These are phyloP conservation scores for Plasmodium fragile DNA, from an alignment of 169 alveolate species.

Conservation along the genomic window DNA sequence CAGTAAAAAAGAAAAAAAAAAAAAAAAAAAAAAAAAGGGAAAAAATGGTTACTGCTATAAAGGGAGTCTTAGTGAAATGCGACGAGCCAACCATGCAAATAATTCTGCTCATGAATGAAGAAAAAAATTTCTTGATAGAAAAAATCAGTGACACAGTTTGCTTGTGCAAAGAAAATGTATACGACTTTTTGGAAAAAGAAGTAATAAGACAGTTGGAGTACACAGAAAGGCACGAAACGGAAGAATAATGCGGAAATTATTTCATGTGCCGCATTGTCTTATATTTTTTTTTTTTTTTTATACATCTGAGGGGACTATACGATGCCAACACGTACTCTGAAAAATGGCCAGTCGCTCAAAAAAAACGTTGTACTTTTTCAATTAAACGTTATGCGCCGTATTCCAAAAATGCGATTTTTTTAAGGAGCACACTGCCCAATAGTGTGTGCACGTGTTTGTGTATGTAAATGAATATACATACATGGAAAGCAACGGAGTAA, in stretches of 20 bases:
- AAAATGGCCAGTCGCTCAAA: conserved; percentile 18
- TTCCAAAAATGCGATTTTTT: background rate
- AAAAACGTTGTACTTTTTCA: background rate
- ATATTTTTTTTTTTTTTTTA: conserved; percentile 21
- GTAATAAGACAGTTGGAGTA: conserved; percentile 64
- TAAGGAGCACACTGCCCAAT: background rate
- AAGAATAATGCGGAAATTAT: conserved; percentile 17
- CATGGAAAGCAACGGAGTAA: background rate
- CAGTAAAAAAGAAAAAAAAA: background rate
- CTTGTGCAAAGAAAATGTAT: conserved; percentile 83
- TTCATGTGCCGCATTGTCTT: conserved; percentile 44
- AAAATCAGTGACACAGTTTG: conserved; percentile 87
- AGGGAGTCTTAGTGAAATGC: conserved; percentile 77
- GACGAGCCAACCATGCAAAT: conserved; percentile 89
- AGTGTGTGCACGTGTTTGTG: background rate
- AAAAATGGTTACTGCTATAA: conserved; percentile 75
- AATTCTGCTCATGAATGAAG: conserved; percentile 83
- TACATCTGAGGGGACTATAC: background rate
- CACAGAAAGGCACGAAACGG: conserved; percentile 73
- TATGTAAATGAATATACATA: background rate
- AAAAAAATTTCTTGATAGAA: conserved; percentile 84
- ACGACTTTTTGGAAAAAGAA: conserved; percentile 79
- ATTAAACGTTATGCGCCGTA: background rate
- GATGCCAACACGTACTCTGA: conserved; percentile 30
- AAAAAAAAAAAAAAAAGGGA: background rate